phyloP scores from a whole-genome alignment of 345 rosid species.

The Moricandia moricandioides region DNA sequence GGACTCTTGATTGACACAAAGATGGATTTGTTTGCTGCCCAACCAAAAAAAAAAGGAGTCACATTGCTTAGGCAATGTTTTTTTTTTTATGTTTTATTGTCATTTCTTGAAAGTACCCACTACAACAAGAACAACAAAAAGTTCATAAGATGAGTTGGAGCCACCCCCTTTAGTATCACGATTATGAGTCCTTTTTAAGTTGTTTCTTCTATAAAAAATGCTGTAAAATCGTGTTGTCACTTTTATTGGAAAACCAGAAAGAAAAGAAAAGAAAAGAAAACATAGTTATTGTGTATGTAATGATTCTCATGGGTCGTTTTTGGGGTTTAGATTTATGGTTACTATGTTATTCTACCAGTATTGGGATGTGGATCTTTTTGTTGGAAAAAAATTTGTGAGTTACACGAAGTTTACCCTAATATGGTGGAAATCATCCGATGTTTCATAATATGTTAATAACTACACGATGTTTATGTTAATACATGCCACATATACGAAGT shows the following conservation, averaged over 20 bases:
- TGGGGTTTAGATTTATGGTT: background rate
- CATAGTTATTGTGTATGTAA: conserved; percentile 30
- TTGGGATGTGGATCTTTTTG: no score
- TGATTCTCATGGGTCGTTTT: background rate
- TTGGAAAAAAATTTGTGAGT: no score
- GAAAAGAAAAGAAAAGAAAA: conserved; percentile 25
- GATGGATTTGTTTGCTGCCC: conserved; percentile 16
- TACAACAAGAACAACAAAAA: conserved; percentile 10
- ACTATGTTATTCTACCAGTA: no score
- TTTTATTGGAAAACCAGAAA: conserved; percentile 37
- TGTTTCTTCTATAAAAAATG: conserved; percentile 34
- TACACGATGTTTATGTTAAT: no score
- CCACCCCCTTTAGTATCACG: conserved; percentile 39
- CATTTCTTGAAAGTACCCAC: conserved; percentile 36
- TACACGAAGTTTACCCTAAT: no score
- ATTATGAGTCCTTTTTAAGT: conserved; percentile 36
- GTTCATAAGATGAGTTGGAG: conserved; percentile 45
- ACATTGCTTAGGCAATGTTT: conserved; percentile 35
- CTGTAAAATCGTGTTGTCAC: conserved; percentile 48
- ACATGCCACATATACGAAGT: no score
- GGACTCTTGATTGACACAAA: conserved; percentile 53
- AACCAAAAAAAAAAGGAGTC: conserved; percentile 27
- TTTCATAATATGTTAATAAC: no score
- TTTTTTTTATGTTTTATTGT: conserved; percentile 34
- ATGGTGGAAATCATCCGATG: no score